These are phyloP conservation scores for Pichia sporocuriosa DNA, from an alignment of 805 yeast species.

Conservation along the genomic window DNA sequence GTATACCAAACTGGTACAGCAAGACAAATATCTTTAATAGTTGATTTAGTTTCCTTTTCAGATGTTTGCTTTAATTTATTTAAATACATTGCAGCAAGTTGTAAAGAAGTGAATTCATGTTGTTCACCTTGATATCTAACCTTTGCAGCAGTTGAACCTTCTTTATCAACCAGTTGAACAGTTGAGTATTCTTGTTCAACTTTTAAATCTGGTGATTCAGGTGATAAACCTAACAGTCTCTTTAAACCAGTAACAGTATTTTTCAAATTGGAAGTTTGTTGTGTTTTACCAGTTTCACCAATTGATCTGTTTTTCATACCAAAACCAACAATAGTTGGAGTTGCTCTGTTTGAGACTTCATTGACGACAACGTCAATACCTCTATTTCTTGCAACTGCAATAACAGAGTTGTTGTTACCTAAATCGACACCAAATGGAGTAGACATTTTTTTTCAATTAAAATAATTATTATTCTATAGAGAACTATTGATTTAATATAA, in stretches of 20 bases:
- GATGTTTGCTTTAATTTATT: constrained; percentile 83
- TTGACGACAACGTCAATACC: constrained; percentile 98
- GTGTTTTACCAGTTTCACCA: constrained; percentile 94
- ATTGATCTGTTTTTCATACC: constrained; percentile 83
- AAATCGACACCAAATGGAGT: constrained; percentile 96
- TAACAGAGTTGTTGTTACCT: constrained; percentile 89
- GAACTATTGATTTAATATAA: not conserved
- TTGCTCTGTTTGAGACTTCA: constrained; percentile 96
- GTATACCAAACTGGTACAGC: constrained; percentile 98
- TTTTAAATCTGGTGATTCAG: constrained; percentile 68
- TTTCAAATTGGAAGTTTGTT: constrained; percentile 92
- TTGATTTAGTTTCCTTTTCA: constrained; percentile 72
- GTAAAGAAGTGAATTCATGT: constrained; percentile 76
- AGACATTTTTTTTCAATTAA: constrained; percentile 47
- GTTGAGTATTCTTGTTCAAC: constrained; percentile 71
- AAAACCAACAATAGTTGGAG: constrained; percentile 86
- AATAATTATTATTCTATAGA: not conserved
- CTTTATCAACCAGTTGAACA: constrained; percentile 53
- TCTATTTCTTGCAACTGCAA: constrained; percentile 96
- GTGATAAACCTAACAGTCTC: constrained; percentile 79
- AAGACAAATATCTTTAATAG: constrained; percentile 80
- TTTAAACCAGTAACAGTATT: constrained; percentile 94
- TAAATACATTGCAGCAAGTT: constrained; percentile 91
- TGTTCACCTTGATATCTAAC: constrained; percentile 79
- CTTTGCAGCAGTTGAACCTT: constrained; percentile 76